A percentile compares a stretch with the other conserved stretches of the same genome.
Evolutionary conservation across 1,139 yeast genomes (phyloP).

Genomic region (Geotrichum cucujoidarum): DNA sequence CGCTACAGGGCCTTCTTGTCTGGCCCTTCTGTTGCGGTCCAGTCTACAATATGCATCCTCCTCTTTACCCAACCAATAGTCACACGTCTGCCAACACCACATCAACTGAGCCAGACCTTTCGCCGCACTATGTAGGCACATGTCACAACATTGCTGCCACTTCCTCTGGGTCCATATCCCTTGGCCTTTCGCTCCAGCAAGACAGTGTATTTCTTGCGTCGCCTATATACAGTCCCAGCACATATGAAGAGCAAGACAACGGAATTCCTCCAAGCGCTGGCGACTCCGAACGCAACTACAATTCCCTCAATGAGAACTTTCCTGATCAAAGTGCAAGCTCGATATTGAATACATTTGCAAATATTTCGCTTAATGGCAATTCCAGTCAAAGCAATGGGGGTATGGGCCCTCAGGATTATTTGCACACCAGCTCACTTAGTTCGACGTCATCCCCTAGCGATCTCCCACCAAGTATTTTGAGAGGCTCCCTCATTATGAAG

Average conservation of each 20-base stretch:
- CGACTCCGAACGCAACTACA: background rate
- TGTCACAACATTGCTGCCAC: conserved; percentile 34
- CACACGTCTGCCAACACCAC: background rate
- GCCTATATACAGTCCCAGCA: conserved; percentile 4
- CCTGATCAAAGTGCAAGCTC: conserved; percentile 15
- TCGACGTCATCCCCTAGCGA: conserved; percentile 30
- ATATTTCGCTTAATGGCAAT: background rate
- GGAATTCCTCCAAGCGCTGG: conserved; percentile 6
- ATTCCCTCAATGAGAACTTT: conserved; percentile 9
- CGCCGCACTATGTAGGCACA: conserved; percentile 32
- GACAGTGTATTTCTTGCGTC: conserved; percentile 9
- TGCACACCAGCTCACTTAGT: conserved; percentile 10
- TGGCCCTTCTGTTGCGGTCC: background rate
- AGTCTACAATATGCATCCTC: background rate
- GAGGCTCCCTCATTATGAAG: conserved; percentile 74
- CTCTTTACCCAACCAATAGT: background rate
- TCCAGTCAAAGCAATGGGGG: too few relatives aligned
- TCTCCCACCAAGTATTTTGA: conserved; percentile 65
- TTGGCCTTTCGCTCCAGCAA: conserved; percentile 10
- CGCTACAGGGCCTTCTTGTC: background rate
- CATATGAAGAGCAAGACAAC: conserved; percentile 20
- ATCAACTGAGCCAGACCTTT: conserved; percentile 20
- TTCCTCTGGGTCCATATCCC: conserved; percentile 31
- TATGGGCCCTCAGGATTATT: background rate
- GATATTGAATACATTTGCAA: background rate